phyloP scores from a whole-genome alignment of 352 stramenopile species.

The Phytophthora meadii region DNA sequence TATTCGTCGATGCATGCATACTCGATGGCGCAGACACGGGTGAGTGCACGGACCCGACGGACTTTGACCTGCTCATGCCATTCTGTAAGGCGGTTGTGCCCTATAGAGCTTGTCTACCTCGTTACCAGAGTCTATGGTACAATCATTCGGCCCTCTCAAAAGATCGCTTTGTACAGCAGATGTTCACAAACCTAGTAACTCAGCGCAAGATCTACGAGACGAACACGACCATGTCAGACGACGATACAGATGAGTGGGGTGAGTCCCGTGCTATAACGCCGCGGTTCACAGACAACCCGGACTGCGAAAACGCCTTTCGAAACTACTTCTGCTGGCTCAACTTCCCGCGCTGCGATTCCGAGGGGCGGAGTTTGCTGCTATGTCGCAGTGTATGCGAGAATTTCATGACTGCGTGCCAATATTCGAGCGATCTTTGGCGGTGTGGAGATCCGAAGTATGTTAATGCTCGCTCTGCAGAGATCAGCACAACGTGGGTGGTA shows the following conservation, averaged over 20 bases:
- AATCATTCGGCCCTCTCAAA: slow-evolving; percentile 81
- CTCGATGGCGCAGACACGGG: slow-evolving; percentile 71
- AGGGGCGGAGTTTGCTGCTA: slow-evolving; percentile 79
- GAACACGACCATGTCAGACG: slow-evolving; percentile 62
- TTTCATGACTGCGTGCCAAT: slow-evolving; percentile 88
- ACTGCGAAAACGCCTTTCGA: slow-evolving; percentile 91
- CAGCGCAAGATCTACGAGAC: slow-evolving; percentile 73
- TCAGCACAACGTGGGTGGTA: slow-evolving; percentile 69
- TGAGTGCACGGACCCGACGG: slow-evolving; percentile 57
- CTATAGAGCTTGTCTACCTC: slow-evolving; percentile 77
- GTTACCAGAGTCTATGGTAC: slow-evolving; percentile 80
- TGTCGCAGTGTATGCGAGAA: slow-evolving; percentile 93
- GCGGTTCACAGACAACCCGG: slow-evolving; percentile 85
- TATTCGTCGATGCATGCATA: slow-evolving; percentile 29
- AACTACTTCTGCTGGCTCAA: slow-evolving; percentile 94
- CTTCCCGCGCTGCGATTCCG: slow-evolving; percentile 91
- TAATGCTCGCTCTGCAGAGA: slow-evolving; percentile 71
- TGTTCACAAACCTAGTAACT: slow-evolving; percentile 66
- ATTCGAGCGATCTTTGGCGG: slow-evolving; percentile 87
- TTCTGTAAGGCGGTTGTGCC: slow-evolving; percentile 76
- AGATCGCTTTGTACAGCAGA: slow-evolving; percentile 72
- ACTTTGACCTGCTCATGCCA: slow-evolving; percentile 75
- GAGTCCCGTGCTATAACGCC: slow-evolving; percentile 59
- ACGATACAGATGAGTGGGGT: slow-evolving; percentile 78
- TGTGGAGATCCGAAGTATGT: slow-evolving; percentile 81